Base-by-base conservation (phyloP, 495 filamentous ascomycete genomes). In the Oidiodendron maius region DNA sequence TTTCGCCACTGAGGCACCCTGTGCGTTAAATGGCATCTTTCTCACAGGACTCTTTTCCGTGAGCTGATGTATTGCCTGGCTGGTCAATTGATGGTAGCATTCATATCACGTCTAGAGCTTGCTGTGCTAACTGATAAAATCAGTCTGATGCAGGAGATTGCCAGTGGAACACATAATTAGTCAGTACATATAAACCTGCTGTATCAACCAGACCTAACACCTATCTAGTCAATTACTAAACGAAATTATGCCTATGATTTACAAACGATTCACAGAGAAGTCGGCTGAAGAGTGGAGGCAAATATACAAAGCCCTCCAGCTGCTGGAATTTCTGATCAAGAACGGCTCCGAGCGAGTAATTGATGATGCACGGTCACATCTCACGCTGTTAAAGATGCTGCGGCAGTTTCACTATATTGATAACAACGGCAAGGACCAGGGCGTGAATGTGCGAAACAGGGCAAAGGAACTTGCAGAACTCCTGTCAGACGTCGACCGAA, bases 241-340 rank as follows among this genome's bases (percentile, higher is more conserved):
- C 64, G 93, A 99, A 66, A 97, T 99, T 62, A 99, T 99, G 93
- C 93, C 93, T 39, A 87, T 99, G 87, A 96, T 99, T 57, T 99
- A 99, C 73, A 94, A 94, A 61, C 85, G 93, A 40, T 99, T 99
- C 61, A 99, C 93, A 45, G 93, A 99, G 63, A 99, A 99, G 70
- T 76, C 88, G 16, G 90, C 94, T 37, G 93, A 99, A 63, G 93
- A 99, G 66, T 99, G 93, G 93, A 81, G 94, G 53, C 93, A 99
- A 64, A 99, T 97, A 51, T 99, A 97, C 74, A 99, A 99, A 76
- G 81, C 82, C 40, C 85, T 99, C 17, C 93, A 97, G 72, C 77
- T 99, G 21, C 83, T 99, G 56, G 93, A 99, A 64, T 97, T 95
- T 64, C 77, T 99, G 23, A 84, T 99, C 68, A 97, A 97, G 75